Evolutionary conservation across 441 rosid genomes (phyloP).

Genomic region (Adansonia gregorii): DNA sequence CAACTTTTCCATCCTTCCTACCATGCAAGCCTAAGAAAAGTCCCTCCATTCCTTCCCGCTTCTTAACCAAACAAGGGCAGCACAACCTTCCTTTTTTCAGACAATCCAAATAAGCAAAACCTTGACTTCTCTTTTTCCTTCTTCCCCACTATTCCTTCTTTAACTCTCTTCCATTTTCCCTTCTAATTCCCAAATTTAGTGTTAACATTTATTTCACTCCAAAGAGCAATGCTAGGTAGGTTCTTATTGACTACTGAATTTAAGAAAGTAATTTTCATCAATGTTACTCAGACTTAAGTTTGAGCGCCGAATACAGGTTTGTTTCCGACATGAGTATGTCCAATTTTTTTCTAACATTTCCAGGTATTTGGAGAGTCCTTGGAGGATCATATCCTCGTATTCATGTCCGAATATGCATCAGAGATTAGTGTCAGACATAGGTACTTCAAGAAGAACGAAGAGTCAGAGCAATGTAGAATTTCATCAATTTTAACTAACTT

Average conservation of each 20-base stretch:
- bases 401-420: too few relatives aligned
- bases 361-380: too few relatives aligned
- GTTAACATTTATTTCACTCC: background rate
- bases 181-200: background rate
- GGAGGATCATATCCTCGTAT: too few relatives aligned
- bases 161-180: background rate
- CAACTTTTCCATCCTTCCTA: conserved; percentile 7
- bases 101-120: background rate
- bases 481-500: background rate
- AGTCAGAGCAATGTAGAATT: too few relatives aligned
- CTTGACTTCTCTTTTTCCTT: background rate
- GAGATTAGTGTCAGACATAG: too few relatives aligned
- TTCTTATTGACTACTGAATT: background rate
- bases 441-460: too few relatives aligned
- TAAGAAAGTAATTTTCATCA: background rate
- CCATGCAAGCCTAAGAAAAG: background rate
- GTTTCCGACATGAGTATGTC: too few relatives aligned
- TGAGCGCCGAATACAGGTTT: too few relatives aligned
- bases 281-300: background rate
- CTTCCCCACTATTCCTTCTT: background rate
- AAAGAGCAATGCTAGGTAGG: background rate
- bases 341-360: too few relatives aligned
- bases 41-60: background rate
- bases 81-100: background rate
- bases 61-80: background rate